phyloP scores from a whole-genome alignment of 2,329 filamentous ascomycete species.

The Tolypocladium paradoxum region DNA sequence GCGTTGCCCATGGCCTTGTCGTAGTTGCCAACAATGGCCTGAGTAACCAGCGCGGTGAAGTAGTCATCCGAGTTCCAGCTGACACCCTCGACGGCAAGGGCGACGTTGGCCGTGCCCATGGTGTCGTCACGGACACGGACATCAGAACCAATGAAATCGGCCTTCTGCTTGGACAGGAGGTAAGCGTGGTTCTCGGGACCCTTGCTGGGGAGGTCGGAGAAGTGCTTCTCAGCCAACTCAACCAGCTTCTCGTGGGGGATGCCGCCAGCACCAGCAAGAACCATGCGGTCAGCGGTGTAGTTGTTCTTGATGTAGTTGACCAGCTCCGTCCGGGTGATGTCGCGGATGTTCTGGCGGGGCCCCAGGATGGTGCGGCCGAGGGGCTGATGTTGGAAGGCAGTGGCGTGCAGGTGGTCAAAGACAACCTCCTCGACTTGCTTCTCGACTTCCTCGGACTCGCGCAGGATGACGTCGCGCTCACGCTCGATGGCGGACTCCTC shows the following conservation, averaged over 20 bases:
- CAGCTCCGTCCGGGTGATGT: slow-evolving; percentile 85
- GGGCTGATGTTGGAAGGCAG: slow-evolving; percentile 91
- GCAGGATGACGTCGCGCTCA: slow-evolving; percentile 95
- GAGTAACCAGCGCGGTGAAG: slow-evolving; percentile 93
- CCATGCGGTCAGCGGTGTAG: slow-evolving; percentile 99
- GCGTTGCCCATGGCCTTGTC: slow-evolving; percentile 98
- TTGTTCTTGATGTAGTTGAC: slow-evolving; percentile 98
- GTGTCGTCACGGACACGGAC: slow-evolving; percentile 93
- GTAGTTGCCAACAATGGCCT: slow-evolving; percentile 99
- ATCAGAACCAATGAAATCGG: slow-evolving; percentile 94
- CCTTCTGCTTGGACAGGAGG: slow-evolving; percentile 71
- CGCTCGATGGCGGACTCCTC: slow-evolving; percentile 88
- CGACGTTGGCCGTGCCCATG: slow-evolving; percentile 92
- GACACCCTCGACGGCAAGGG: slow-evolving; percentile 96
- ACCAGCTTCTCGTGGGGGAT: slow-evolving; percentile 91
- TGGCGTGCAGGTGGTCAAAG: slow-evolving; percentile 97
- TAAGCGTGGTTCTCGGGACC: slow-evolving; percentile 66
- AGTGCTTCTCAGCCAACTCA: slow-evolving; percentile 93
- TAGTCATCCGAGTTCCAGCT: slow-evolving; percentile 99
- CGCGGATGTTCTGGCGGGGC: slow-evolving; percentile 95
- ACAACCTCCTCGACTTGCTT: slow-evolving; percentile 99
- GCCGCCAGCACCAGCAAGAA: slow-evolving; percentile 90
- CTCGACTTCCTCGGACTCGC: slow-evolving; percentile 98
- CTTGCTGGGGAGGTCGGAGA: slow-evolving; percentile 65
- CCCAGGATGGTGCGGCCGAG: slow-evolving; percentile 96